Conservation (phyloP, 2,329 filamentous ascomycete species). For the Raffaelea arxii region DNA sequence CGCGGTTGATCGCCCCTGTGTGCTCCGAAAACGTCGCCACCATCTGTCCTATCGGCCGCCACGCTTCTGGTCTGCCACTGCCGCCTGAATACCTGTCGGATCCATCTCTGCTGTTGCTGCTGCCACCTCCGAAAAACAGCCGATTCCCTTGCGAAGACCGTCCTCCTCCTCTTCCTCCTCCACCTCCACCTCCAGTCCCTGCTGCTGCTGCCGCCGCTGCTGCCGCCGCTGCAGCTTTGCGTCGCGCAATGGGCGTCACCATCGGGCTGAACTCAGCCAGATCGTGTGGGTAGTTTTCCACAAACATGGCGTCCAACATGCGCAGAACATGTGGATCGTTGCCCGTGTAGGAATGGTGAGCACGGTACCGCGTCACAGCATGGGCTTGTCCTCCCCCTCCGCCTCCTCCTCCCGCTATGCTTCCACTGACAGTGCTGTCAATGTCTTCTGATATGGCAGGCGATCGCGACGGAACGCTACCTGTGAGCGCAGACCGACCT, state of each 20-base stretch:
- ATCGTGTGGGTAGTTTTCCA: constrained; percentile 58
- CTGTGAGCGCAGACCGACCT: constrained; percentile 37
- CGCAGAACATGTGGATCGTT: constrained; percentile 60
- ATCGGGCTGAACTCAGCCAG: constrained; percentile 67
- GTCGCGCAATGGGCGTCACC: constrained; percentile 57
- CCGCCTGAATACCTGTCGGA: background rate
- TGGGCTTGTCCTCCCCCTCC: background rate
- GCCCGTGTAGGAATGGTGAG: constrained; percentile 76
- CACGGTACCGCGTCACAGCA: constrained; percentile 35
- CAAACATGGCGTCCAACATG: constrained; percentile 78
- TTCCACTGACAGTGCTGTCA: constrained; percentile 12
- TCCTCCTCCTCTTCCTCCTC: no score
- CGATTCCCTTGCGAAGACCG: no score
- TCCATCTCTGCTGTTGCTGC: background rate
- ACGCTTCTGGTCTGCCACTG: constrained; percentile 50
- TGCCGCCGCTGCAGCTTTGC: constrained; percentile 38
- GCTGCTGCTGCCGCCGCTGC: constrained; percentile 22
- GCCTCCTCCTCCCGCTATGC: constrained; percentile 21
- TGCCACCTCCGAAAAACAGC: background rate
- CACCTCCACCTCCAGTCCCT: constrained; percentile 27
- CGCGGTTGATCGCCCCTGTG: constrained; percentile 67
- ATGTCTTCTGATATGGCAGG: constrained; percentile 11
- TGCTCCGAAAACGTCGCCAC: constrained; percentile 89
- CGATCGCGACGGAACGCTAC: constrained; percentile 14
- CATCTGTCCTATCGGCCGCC: constrained; percentile 75